Conservation (phyloP, 2,329 filamentous ascomycete species). For the Cladosporium sphaerospermum region DNA sequence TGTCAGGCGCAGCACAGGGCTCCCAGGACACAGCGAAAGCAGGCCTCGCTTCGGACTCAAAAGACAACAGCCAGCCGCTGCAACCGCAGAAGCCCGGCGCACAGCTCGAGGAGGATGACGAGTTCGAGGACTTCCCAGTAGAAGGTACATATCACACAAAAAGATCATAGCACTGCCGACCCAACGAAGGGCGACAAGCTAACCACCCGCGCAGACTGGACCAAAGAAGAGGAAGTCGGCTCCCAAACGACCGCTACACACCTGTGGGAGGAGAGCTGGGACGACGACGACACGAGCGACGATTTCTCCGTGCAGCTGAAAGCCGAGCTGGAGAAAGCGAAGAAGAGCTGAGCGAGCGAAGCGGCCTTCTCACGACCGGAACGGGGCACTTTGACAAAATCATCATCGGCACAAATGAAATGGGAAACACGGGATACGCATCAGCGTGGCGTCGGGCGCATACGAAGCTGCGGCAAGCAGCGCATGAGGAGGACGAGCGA, state of each 20-base stretch:
- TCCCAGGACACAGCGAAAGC: constrained; percentile 36
- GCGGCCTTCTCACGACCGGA: neutral
- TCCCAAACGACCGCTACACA: constrained; percentile 60
- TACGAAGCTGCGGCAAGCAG: neutral
- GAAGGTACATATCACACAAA: constrained; percentile 59
- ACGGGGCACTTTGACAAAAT: neutral
- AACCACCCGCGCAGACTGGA: constrained; percentile 63
- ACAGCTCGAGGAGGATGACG: constrained; percentile 90
- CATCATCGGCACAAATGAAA: neutral
- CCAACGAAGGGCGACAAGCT: neutral
- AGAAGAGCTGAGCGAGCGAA: constrained; percentile 21
- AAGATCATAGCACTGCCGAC: no score
- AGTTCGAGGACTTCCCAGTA: constrained; percentile 97
- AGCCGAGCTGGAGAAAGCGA: constrained; percentile 91
- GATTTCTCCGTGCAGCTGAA: constrained; percentile 94
- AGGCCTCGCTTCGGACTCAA: constrained; percentile 30
- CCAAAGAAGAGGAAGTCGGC: constrained; percentile 74
- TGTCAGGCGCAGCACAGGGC: constrained; percentile 18
- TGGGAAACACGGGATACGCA: neutral
- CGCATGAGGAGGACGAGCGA: neutral
- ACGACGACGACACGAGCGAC: constrained; percentile 94
- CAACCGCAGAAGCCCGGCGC: constrained; percentile 58
- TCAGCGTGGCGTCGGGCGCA: constrained; percentile 6
- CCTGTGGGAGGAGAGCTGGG: constrained; percentile 99
- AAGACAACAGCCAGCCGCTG: constrained; percentile 41